These are phyloP conservation scores for Nasturtium officinale DNA, from an alignment of 345 rosid genomes.

Conservation along the genomic window DNA sequence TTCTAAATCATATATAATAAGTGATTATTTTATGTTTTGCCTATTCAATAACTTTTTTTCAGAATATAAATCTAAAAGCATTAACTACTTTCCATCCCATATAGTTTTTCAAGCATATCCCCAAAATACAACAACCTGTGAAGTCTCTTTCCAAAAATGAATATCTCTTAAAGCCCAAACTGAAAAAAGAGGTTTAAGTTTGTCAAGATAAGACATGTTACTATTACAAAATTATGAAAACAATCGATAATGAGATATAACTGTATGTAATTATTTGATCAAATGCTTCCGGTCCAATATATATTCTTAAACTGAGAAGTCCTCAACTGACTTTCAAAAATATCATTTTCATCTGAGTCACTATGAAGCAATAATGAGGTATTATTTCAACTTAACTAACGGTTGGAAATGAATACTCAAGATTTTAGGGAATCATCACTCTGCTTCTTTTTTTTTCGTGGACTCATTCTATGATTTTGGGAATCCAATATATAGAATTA, in stretches of 20 bases:
- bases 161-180: background rate
- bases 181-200: background rate
- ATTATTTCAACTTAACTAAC: slow-evolving; percentile 25
- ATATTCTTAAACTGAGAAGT: slow-evolving; percentile 24
- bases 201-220: slow-evolving; percentile 22
- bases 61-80: too few relatives aligned
- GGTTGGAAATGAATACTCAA: slow-evolving; percentile 18
- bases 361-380: slow-evolving; percentile 20
- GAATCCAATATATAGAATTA: background rate
- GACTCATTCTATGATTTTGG: background rate
- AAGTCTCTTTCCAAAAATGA: background rate
- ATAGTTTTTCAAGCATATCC: background rate
- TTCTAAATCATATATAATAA: background rate
- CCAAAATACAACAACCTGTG: background rate
- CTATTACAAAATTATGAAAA: background rate
- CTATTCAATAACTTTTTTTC: too few relatives aligned
- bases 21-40: background rate
- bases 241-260: slow-evolving; percentile 15
- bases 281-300: background rate
- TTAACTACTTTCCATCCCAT: background rate
- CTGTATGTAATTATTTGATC: slow-evolving; percentile 21
- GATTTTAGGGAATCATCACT: background rate
- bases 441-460: background rate
- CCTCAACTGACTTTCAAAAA: slow-evolving; percentile 34
- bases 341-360: slow-evolving; percentile 30